These are phyloP conservation scores for Linderina pennispora DNA, from an alignment of 192 early-diverging fungal genomes.

Conservation along the genomic window DNA sequence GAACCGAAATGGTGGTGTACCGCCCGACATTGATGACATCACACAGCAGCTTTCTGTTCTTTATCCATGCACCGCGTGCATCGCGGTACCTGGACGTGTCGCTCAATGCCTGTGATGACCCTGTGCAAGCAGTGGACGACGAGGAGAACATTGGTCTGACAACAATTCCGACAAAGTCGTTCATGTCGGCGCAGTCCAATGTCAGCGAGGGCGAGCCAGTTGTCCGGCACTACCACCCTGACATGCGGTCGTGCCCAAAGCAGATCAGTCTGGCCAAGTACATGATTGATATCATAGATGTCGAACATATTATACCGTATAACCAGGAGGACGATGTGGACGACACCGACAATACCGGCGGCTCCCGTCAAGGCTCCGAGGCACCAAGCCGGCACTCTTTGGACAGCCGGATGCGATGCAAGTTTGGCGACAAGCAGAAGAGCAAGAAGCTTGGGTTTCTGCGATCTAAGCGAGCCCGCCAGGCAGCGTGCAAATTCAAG, in stretches of 20 bases:
- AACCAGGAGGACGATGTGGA: conserved; percentile 8
- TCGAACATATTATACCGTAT: conserved; percentile 26
- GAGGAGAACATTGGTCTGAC: not conserved
- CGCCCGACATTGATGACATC: conserved; percentile 26
- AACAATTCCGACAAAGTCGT: too few relatives aligned
- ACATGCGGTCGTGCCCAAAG: conserved; percentile 14
- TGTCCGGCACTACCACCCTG: conserved; percentile 25
- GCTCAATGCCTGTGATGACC: conserved; percentile 1
- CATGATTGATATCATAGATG: conserved; percentile 33
- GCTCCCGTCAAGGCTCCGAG: too few relatives aligned
- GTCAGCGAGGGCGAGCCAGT: not conserved
- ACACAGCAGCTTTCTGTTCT: conserved; percentile 31
- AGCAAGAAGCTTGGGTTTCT: conserved; percentile 18
- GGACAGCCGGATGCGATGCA: not conserved
- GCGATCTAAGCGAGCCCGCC: conserved; percentile 18
- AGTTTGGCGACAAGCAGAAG: conserved; percentile 3
- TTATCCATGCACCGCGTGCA: conserved; percentile 31
- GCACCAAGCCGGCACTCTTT: not conserved
- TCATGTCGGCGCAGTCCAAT: not conserved
- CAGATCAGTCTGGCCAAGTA: conserved; percentile 39
- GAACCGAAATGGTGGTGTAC: conserved; percentile 18
- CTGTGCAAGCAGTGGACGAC: not conserved
- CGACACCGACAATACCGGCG: conserved; percentile 7
- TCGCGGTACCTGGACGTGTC: conserved; percentile 23
- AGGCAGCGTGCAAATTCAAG: conserved; percentile 25